Evolutionary conservation across 1,139 yeast genomes (phyloP).

Genomic region (Kodamaea anthophila): DNA sequence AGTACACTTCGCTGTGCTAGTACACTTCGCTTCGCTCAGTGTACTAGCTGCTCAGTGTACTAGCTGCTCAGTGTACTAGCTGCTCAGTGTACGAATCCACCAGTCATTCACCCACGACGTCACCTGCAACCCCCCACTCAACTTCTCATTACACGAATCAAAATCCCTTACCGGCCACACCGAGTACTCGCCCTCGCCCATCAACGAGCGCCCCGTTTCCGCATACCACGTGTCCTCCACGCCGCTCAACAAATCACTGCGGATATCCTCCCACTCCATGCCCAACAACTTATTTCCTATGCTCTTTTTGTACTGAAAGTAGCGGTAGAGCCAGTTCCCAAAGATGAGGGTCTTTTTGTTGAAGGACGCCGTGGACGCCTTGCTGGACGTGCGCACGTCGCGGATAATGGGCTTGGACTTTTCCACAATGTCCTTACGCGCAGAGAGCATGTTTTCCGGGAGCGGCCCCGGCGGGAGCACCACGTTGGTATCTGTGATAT

Average conservation of each 20-base stretch:
- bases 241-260: conserved; percentile 35
- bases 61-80: too few relatives aligned
- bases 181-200: conserved; percentile 14
- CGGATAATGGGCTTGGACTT: conserved; percentile 26
- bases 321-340: conserved; percentile 30
- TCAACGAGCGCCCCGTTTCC: conserved; percentile 26
- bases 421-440: conserved; percentile 18
- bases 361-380: conserved; percentile 27
- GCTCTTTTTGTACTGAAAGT: conserved; percentile 36
- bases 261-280: conserved; percentile 43
- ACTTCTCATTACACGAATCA: conserved; percentile 29
- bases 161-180: conserved; percentile 33
- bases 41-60: too few relatives aligned
- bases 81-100: conserved; percentile 16
- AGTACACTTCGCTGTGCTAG: conserved; percentile 1
- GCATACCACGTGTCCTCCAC: conserved; percentile 31
- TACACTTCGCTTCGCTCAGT: too few relatives aligned
- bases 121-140: conserved; percentile 23
- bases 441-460: conserved; percentile 15
- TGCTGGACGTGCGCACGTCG: conserved; percentile 25
- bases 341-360: conserved; percentile 22
- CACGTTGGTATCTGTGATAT: conserved; percentile 2
- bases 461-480: conserved; percentile 8
- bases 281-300: conserved; percentile 35
- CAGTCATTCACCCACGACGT: conserved; percentile 23